Evolutionary conservation across 257 asterid genomes (phyloP).

Genomic region (Gynochthodes officinalis): DNA sequence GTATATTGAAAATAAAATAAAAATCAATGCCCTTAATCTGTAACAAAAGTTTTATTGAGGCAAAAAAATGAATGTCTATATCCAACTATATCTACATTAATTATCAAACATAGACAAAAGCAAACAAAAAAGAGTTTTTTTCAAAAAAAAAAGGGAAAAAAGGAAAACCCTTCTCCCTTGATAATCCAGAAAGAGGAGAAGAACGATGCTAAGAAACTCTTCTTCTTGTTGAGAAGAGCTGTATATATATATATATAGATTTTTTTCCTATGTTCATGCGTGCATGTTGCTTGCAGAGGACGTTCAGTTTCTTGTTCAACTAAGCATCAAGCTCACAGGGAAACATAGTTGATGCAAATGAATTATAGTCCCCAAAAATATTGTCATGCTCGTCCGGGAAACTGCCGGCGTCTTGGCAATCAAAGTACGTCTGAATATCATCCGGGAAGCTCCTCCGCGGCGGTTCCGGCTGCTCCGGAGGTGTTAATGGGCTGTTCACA

Average conservation of each 20-base stretch:
- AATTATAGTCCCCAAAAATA: conserved; percentile 53
- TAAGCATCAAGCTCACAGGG: conserved; percentile 58
- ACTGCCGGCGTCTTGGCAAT: conserved; percentile 61
- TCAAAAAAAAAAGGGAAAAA: neutral
- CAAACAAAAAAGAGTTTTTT: too few relatives aligned
- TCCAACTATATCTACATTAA: conserved; percentile 3
- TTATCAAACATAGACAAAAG: neutral
- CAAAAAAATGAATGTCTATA: conserved; percentile 13
- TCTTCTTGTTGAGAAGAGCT: neutral
- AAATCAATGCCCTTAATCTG: conserved; percentile 1
- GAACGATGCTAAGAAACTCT: neutral
- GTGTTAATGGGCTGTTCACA: conserved; percentile 29
- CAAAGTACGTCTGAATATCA: conserved; percentile 88
- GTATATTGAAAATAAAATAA: neutral
- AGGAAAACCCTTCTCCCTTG: neutral
- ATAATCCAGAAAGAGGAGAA: conserved; percentile 4
- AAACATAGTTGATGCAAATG: conserved; percentile 54
- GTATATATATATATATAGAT: neutral
- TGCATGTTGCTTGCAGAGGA: neutral
- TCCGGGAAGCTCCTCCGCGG: conserved; percentile 81
- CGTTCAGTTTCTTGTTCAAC: neutral
- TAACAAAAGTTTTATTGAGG: neutral
- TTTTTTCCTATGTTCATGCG: conserved; percentile 3
- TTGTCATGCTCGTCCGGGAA: conserved; percentile 60
- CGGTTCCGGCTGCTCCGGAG: conserved; percentile 34